Percentiles rank a stretch among this genome's conserved stretches.
Evolutionary conservation across 495 filamentous ascomycete species (phyloP).

Genomic region (Penicillium diatomitis): DNA sequence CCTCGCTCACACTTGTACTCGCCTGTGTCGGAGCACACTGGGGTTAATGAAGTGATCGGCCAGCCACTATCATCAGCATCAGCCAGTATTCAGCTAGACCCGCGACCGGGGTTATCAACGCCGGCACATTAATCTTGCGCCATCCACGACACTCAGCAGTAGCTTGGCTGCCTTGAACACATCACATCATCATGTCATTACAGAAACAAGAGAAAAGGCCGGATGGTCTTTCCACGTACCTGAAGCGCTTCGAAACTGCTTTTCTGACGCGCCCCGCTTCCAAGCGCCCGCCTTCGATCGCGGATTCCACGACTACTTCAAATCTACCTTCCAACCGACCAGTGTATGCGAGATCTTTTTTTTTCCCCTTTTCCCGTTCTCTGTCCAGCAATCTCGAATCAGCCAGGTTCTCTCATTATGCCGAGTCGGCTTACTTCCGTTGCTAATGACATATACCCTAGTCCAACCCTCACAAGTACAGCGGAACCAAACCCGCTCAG

Average conservation of each 20-base stretch:
- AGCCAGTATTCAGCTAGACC: no score
- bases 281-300: slow-evolving; percentile 27
- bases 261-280: slow-evolving; percentile 43
- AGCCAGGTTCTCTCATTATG: no score
- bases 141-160: not conserved
- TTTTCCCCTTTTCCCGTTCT: slow-evolving; percentile 1
- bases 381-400: no score
- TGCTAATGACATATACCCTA: not conserved
- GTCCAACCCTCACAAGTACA: slow-evolving; percentile 10
- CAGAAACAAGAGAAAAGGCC: slow-evolving; percentile 41
- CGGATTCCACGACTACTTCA: slow-evolving; percentile 1
- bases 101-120: no score
- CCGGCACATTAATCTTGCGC: no score
- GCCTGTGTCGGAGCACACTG: no score
- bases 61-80: no score
- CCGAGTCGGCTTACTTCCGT: not conserved
- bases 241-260: slow-evolving; percentile 56
- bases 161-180: not conserved
- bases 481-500: slow-evolving; percentile 5
- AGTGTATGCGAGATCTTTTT: slow-evolving; percentile 19
- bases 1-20: no score
- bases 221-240: slow-evolving; percentile 52
- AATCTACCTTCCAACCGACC: slow-evolving; percentile 13
- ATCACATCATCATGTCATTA: slow-evolving; percentile 19
- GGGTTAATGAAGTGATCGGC: no score